Percentiles rank a stretch among this genome's conserved stretches.
Conservation (phyloP, 371 early-diverging fungal species). For the Mucor mucedo region DNA sequence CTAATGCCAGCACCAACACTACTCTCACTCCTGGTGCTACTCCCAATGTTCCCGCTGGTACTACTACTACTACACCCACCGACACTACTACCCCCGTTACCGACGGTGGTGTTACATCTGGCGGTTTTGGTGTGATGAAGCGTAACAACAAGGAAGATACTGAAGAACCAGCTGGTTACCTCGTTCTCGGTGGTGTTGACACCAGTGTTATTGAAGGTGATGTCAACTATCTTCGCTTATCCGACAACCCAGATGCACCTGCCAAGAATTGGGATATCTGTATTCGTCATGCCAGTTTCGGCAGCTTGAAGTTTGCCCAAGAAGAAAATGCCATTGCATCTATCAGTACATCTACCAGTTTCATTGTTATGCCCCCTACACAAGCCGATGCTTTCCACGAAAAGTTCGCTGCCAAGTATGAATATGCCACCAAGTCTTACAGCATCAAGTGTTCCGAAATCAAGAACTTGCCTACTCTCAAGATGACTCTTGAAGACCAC, state of each 20-base stretch:
- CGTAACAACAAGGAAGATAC: constrained; percentile 22
- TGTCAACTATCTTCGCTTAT: constrained; percentile 40
- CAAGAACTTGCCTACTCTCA: constrained; percentile 40
- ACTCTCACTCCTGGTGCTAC: constrained; percentile 5
- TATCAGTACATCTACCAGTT: constrained; percentile 41
- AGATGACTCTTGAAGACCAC: constrained; percentile 44
- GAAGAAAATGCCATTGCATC: constrained; percentile 42
- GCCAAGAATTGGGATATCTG: constrained; percentile 51
- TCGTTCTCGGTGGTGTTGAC: constrained; percentile 49
- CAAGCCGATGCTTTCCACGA: constrained; percentile 52
- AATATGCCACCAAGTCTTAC: constrained; percentile 32
- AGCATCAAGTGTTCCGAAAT: constrained; percentile 45
- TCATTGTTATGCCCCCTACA: constrained; percentile 44
- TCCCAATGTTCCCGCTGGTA: constrained; percentile 6
- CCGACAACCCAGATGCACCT: constrained; percentile 27
- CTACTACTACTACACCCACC: constrained; percentile 5
- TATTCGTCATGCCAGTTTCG: constrained; percentile 46
- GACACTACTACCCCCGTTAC: constrained; percentile 5
- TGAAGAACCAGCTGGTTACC: constrained; percentile 43
- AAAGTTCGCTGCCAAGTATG: constrained; percentile 40
- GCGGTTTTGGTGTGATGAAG: constrained; percentile 40
- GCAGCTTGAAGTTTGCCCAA: constrained; percentile 35
- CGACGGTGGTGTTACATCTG: constrained; percentile 24
- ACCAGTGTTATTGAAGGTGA: constrained; percentile 41
- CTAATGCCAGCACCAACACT: neutral